Evolutionary conservation across 2,329 filamentous ascomycete species (phyloP), one percentile per base, ranked within the genome.

Genomic region (Daldinia eschscholtzii): DNA sequence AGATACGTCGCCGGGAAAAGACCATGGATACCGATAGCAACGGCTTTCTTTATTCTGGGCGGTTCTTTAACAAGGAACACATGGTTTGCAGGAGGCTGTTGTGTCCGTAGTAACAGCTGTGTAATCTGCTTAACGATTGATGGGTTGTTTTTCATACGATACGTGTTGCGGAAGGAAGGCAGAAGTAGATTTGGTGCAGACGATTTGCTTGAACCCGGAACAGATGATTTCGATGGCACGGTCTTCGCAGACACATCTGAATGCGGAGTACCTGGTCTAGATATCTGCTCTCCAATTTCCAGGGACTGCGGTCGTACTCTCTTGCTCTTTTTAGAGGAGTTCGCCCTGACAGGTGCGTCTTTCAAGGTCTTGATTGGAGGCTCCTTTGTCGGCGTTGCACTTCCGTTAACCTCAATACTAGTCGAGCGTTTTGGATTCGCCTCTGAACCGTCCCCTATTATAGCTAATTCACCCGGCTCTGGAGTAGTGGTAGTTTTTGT

Each of bases 21-120:
- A 0, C 96, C 96, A 79, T 99, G 96, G 0, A 99, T 89, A 42
- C 96, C 96, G 72, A 99, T 97, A 1, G 94, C 94, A 4, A 99
- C 86, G 12, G 96, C 96, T 72, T 92, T 96, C 76, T 89, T 93
- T 53, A 98, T 89, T 71, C 87, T 91, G 0, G 89, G 92, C 0
- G 88, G 85, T 6, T 92, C 88, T 50, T 89, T 89, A 6, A 89
- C 82, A 35, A 93, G 86, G 72, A 89, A 91, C 4, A 98, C 89
- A 78, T 98, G 92, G 57, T 88, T 90, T 15, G 85, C 85, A 3
- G 88, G 84, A 6, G 85, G 79, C 57, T 90, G 86, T 46, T 85
- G 83, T 1, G 85, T 83, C 33, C 86, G 82, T 10, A 90, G 80
- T 2, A 91, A 78, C 61, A 92, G 76, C 78, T 87, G 81, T 59